Evolutionary conservation across 805 yeast species (phyloP), one percentile per base, ranked within the genome.

Genomic region (Zygosaccharomyces siamensis): DNA sequence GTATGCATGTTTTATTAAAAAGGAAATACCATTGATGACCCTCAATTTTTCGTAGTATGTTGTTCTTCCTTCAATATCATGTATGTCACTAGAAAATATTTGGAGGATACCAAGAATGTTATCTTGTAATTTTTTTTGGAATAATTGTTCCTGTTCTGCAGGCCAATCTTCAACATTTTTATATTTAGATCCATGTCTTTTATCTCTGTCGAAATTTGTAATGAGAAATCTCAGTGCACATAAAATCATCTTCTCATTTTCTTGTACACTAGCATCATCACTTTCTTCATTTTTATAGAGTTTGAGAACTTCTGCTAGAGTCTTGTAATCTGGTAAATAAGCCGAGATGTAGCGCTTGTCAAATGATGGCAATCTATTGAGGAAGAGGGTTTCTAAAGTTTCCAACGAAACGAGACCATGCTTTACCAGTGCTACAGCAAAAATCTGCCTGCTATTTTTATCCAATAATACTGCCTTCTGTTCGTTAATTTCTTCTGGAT

Each of bases 31-130:
- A 48, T 80, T 72, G 2, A 92, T 73, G 1, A 92, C 83, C 32
- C 79, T 76, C 1, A 83, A 70, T 60, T 86, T 89, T 43, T 86
- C 89, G 44, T 83, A 72, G 56, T 77, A 83, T 0, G 95, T 87
- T 39, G 80, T 81, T 35, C 79, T 74, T 0, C 93, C 93, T 53
- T 78, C 80, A 11, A 79, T 75, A 51, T 85, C 88, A 58, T 88
- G 84, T 33, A 90, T 80, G 20, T 83, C 80, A 53, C 87, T 89
- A 4, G 95, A 84, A 57, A 90, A 86, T 39, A 79, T 75, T 52
- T 86, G 92, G 3, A 87, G 83, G 14, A 89, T 72, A 50, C 90
- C 95, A 11, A 89, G 69, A 3, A 87, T 80, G 59, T 81, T 77
- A 38, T 77, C 78, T 23, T 77, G 80, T 39, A 84, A 68, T 47